These are phyloP conservation scores for Ensete ventricosum DNA, from an alignment of 176 grass and related monocot species.

Conservation along the genomic window DNA sequence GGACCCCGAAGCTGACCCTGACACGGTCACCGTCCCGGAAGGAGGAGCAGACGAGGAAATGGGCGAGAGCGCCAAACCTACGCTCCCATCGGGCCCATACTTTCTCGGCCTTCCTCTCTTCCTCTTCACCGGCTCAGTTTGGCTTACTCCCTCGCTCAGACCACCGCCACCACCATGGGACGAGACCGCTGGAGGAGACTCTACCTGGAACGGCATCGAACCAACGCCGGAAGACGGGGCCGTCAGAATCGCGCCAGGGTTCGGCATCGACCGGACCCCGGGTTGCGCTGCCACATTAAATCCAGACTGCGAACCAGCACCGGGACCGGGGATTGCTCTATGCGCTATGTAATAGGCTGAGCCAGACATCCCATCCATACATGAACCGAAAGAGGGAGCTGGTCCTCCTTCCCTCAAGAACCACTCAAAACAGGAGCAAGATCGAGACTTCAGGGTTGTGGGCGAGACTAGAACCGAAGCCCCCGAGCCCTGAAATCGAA, in stretches of 20 bases:
- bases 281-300: constrained; percentile 4
- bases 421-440: not conserved
- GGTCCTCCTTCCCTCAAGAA: not conserved
- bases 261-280: constrained; percentile 19
- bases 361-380: constrained; percentile 23
- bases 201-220: constrained; percentile 12
- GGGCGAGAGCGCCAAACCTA: not conserved
- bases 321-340: constrained; percentile 10
- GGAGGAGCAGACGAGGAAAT: constrained; percentile 14
- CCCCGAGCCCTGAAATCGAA: not conserved
- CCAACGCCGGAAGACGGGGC: not conserved
- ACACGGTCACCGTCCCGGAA: constrained; percentile 1
- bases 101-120: constrained; percentile 30
- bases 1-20: constrained; percentile 3
- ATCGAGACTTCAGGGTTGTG: not conserved
- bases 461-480: not conserved
- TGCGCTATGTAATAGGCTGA: constrained; percentile 18
- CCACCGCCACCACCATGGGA: not conserved
- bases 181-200: not conserved
- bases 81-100: constrained; percentile 13
- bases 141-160: constrained; percentile 1
- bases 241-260: constrained; percentile 6
- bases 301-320: constrained; percentile 1
- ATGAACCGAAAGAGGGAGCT: not conserved
- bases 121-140: constrained; percentile 16